Evolutionary conservation across 345 rosid species (phyloP).

Genomic region (Pugionium cornutum): DNA sequence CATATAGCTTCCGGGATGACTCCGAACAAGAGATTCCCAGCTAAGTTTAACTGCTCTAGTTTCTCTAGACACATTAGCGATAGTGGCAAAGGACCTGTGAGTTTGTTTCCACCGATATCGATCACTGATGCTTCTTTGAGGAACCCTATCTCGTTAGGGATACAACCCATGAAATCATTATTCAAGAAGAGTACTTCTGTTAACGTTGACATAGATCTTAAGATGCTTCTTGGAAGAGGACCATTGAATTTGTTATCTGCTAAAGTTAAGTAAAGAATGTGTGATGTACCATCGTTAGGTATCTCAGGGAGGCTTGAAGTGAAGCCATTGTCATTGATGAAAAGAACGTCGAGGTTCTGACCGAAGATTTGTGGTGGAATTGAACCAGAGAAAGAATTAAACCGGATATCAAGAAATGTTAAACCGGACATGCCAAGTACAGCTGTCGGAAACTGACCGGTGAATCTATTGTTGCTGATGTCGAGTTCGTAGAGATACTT

Average conservation of each 20-base stretch:
- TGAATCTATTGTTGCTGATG: conserved; percentile 69
- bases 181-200: conserved; percentile 68
- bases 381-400: conserved; percentile 66
- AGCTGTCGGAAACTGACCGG: conserved; percentile 70
- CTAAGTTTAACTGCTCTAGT: conserved; percentile 71
- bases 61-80: conserved; percentile 62
- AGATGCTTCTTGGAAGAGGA: conserved; percentile 60
- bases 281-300: conserved; percentile 43
- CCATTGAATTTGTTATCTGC: conserved; percentile 81
- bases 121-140: conserved; percentile 60
- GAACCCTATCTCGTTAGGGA: conserved; percentile 68
- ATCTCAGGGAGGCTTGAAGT: conserved; percentile 54
- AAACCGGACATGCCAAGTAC: conserved; percentile 57
- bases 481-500: conserved; percentile 83
- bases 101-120: conserved; percentile 58
- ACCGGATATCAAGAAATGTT: conserved; percentile 73
- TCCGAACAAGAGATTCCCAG: conserved; percentile 63
- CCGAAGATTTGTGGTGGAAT: conserved; percentile 70
- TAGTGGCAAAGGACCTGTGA: conserved; percentile 65
- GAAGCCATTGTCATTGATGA: conserved; percentile 69
- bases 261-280: conserved; percentile 57
- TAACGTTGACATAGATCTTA: conserved; percentile 52
- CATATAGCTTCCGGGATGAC: conserved; percentile 69
- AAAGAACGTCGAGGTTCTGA: conserved; percentile 62
- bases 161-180: conserved; percentile 69